Conservation (phyloP, 2,329 filamentous ascomycete genomes). For the Epichloe gansuensis region DNA sequence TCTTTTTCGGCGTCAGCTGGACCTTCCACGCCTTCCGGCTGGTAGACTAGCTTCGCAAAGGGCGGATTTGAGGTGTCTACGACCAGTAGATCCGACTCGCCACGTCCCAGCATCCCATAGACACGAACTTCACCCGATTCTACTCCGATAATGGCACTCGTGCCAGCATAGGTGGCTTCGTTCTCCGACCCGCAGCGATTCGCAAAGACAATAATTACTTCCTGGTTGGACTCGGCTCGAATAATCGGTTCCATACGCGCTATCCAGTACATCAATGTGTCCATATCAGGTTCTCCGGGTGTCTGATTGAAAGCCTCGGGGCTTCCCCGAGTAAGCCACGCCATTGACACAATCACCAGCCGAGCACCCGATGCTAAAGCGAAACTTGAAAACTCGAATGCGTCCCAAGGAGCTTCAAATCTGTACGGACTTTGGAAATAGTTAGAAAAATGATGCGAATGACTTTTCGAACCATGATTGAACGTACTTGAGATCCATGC, state of each 20-base stretch:
- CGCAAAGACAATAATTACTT: conserved; percentile 57
- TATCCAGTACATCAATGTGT: conserved; percentile 67
- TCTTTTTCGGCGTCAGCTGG: neutral
- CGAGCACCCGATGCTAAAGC: conserved; percentile 43
- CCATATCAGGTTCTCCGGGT: conserved; percentile 53
- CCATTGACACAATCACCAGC: conserved; percentile 62
- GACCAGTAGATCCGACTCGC: conserved; percentile 54
- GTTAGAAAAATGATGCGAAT: neutral
- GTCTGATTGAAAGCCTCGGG: conserved; percentile 31
- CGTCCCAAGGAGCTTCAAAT: conserved; percentile 26
- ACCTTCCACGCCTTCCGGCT: neutral
- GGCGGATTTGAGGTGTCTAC: conserved; percentile 46
- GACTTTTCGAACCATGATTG: neutral
- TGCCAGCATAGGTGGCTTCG: conserved; percentile 59
- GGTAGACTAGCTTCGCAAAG: conserved; percentile 31
- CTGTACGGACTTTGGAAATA: conserved; percentile 20
- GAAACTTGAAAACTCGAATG: conserved; percentile 38
- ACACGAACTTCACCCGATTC: conserved; percentile 52
- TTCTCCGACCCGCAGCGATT: conserved; percentile 60
- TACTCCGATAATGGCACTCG: conserved; percentile 58
- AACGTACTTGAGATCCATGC: conserved; percentile 50
- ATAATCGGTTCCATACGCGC: conserved; percentile 56
- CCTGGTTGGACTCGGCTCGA: conserved; percentile 35
- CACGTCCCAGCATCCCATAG: conserved; percentile 60
- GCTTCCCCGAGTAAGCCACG: conserved; percentile 56